Base-by-base conservation (phyloP, 345 rosid genomes). In the Eucalyptus paniculata region DNA sequence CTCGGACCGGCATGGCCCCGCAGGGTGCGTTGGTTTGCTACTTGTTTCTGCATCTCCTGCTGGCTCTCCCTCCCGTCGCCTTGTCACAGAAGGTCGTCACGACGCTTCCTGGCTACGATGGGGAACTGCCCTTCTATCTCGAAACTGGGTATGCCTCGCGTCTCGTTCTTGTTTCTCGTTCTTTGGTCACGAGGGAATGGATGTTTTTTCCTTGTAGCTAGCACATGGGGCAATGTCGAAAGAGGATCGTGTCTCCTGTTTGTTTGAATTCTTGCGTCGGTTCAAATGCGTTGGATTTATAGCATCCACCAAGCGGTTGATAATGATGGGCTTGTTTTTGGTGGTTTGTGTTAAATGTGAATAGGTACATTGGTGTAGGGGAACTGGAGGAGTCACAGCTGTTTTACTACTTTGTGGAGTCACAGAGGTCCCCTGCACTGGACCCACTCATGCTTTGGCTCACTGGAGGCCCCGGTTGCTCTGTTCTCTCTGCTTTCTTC, bases 391-490 rank as follows among this genome's bases (percentile, higher is more conserved):
- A 89, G 83, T 85, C 87, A 9, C 92, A 92, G 90, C 88, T 92
- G 6, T 92, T 92, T 67, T 91, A 90, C 91, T 91, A 92, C 87
- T 92, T 92, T 67, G 91, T 91, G 17, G 90, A 89, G 89, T 92
- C 94, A 19, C 89, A 90, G 88, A 88, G 92, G 69, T 89, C 60
- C 40, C 92, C 92, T 7, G 8, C 86, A 8, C 86, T 77, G 21
- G 93, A 91, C 87, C 93, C 94, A 9, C 58, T 92, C 23, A 69
- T 91, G 87, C 93, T 92, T 26, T 92, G 94, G 93, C 93, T 92
- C 60, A 91, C 93, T 5, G 94, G 94, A 2, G 93, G 94, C 44
- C 94, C 94, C 23, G 94, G 93, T 67, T 92, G 94, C 92, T 92
- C 93, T 80, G 91, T 81, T 44, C 92, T 93, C 86, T 91, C 93